A percentile compares a stretch with the other conserved stretches of the same genome.
These are phyloP conservation scores for Claviceps capensis DNA, from an alignment of 2,329 filamentous ascomycete genomes.

Conservation along the genomic window DNA sequence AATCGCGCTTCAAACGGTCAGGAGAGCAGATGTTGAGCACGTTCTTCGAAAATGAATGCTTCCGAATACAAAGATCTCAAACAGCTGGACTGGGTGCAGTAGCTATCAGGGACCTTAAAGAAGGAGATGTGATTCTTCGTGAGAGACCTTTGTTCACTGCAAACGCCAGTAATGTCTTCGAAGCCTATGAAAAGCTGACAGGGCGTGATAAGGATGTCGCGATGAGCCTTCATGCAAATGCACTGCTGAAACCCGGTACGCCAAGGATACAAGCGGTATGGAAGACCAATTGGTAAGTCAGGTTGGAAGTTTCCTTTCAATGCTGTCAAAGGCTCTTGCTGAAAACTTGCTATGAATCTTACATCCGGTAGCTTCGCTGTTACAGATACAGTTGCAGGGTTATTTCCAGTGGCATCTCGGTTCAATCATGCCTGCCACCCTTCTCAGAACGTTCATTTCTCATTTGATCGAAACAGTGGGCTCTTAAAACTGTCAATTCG, in stretches of 20 bases:
- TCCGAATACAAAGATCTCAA: slow-evolving; percentile 25
- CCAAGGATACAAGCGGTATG: slow-evolving; percentile 24
- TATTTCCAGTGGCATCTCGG: slow-evolving; percentile 38
- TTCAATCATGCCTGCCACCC: slow-evolving; percentile 45
- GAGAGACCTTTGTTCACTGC: slow-evolving; percentile 30
- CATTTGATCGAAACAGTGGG: slow-evolving; percentile 19
- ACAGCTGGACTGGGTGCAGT: slow-evolving; percentile 26
- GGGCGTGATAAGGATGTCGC: slow-evolving; percentile 18
- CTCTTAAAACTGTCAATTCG: slow-evolving; percentile 28
- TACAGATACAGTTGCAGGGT: slow-evolving; percentile 19
- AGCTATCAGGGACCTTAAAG: slow-evolving; percentile 23
- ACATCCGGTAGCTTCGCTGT: slow-evolving; percentile 9
- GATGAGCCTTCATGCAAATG: slow-evolving; percentile 24
- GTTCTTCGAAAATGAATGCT: slow-evolving; percentile 23
- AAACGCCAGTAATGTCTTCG: slow-evolving; percentile 14
- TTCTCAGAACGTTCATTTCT: slow-evolving; percentile 29
- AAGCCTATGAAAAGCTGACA: slow-evolving; percentile 23
- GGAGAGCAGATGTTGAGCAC: background rate
- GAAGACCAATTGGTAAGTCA: slow-evolving; percentile 32
- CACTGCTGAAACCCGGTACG: slow-evolving; percentile 14
- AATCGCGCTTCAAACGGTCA: too few relatives aligned
- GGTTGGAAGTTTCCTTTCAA: background rate
- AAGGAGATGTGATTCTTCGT: slow-evolving; percentile 27
- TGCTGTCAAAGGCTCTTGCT: background rate
- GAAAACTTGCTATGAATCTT: background rate